phyloP scores from a whole-genome alignment of 2,329 filamentous ascomycete genomes.

The Aspergillus ochraceoroseus region DNA sequence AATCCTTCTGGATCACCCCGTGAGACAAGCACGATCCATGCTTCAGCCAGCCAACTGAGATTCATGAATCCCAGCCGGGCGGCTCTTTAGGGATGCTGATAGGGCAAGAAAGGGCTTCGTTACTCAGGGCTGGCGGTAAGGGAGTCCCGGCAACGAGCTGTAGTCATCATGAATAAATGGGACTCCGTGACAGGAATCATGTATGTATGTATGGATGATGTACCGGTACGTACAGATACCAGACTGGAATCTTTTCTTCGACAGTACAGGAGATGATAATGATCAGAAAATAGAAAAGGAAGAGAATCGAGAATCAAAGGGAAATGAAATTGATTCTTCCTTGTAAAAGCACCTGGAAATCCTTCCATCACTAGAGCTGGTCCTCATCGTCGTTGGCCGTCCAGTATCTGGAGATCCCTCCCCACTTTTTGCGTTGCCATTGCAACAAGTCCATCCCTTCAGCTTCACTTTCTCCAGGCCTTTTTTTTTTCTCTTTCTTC shows the following conservation, averaged over 20 bases:
- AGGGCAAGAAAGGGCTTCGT: conserved; percentile 33
- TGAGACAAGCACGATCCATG: conserved; percentile 26
- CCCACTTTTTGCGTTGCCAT: conserved; percentile 41
- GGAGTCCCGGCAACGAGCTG: conserved; percentile 39
- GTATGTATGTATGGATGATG: conserved; percentile 5
- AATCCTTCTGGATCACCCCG: conserved; percentile 14
- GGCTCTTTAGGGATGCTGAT: conserved; percentile 25
- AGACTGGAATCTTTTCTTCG: neutral
- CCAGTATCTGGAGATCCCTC: conserved; percentile 38
- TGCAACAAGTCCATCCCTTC: conserved; percentile 42
- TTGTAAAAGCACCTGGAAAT: no score
- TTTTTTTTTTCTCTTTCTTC: conserved; percentile 25
- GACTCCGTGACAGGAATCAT: no score
- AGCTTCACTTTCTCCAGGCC: conserved; percentile 37
- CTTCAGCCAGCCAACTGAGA: conserved; percentile 22
- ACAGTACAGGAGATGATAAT: neutral
- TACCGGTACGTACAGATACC: conserved; percentile 12
- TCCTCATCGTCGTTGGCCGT: no score
- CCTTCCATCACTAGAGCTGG: no score
- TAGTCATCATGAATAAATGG: no score
- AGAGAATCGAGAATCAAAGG: neutral
- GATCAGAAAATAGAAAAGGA: neutral
- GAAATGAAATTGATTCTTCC: no score
- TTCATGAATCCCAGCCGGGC: conserved; percentile 16
- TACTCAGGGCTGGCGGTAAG: conserved; percentile 34